Percentiles rank a stretch among this genome's conserved stretches.
Evolutionary conservation across 2,329 filamentous ascomycete genomes (phyloP).

Genomic region (Leptographium flavum): DNA sequence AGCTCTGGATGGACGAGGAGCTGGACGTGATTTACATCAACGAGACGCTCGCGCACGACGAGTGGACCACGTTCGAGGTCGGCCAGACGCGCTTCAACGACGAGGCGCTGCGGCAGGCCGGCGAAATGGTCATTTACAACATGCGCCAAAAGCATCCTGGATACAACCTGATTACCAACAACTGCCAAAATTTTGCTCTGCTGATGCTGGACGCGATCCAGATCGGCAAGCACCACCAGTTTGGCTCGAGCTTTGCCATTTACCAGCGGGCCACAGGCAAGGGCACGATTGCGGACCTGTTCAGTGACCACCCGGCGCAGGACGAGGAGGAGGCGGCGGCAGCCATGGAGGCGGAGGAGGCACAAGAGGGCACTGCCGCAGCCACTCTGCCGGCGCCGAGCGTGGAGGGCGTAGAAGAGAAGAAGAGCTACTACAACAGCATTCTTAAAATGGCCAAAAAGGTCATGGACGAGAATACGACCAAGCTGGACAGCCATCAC

Average conservation of each 20-base stretch:
- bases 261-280: slow-evolving; percentile 35
- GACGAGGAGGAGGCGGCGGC: slow-evolving; percentile 6
- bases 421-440: slow-evolving; percentile 17
- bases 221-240: slow-evolving; percentile 32
- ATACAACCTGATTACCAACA: slow-evolving; percentile 46
- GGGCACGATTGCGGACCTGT: slow-evolving; percentile 37
- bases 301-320: slow-evolving; percentile 12
- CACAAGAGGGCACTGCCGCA: slow-evolving; percentile 15
- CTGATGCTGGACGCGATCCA: slow-evolving; percentile 39
- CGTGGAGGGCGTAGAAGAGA: slow-evolving; percentile 6
- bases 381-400: slow-evolving; percentile 5
- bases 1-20: slow-evolving; percentile 48
- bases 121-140: slow-evolving; percentile 36
- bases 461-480: slow-evolving; percentile 40
- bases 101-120: slow-evolving; percentile 33
- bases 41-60: slow-evolving; percentile 25
- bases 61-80: slow-evolving; percentile 36
- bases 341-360: slow-evolving; percentile 17
- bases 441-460: slow-evolving; percentile 34
- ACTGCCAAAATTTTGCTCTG: slow-evolving; percentile 43
- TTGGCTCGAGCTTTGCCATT: slow-evolving; percentile 37
- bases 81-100: slow-evolving; percentile 40
- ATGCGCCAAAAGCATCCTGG: slow-evolving; percentile 33
- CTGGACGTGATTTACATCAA: slow-evolving; percentile 44
- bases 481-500: slow-evolving; percentile 29